phyloP scores from a whole-genome alignment of 2,329 filamentous ascomycete species.

The Colletotrichum cordylinicola region DNA sequence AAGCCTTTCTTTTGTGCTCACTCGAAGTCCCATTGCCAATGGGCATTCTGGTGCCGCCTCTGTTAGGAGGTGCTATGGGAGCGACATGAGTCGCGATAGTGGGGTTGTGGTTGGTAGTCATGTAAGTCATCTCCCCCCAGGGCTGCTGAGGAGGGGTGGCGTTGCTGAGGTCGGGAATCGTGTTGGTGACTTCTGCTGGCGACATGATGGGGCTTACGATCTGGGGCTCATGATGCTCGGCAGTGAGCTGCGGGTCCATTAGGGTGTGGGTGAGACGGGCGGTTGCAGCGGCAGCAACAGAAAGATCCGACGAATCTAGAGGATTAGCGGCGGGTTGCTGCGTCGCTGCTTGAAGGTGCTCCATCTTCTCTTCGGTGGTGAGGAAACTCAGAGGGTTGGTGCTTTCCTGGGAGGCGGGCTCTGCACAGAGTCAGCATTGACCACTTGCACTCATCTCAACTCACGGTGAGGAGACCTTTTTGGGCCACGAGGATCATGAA shows the following conservation, averaged over 20 bases:
- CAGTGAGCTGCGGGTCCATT: constrained; percentile 54
- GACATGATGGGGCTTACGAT: constrained; percentile 5
- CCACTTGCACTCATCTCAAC: background rate
- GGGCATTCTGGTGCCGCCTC: constrained; percentile 59
- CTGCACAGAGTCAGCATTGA: background rate
- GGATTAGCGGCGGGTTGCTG: constrained; percentile 36
- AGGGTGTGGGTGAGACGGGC: constrained; percentile 60
- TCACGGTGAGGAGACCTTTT: background rate
- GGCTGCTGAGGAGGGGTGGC: constrained; percentile 40
- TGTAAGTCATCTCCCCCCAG: constrained; percentile 61
- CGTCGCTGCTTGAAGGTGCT: constrained; percentile 54
- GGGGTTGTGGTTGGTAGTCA: constrained; percentile 36
- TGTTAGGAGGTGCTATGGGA: constrained; percentile 25
- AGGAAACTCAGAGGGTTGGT: constrained; percentile 33
- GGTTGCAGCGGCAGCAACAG: constrained; percentile 61
- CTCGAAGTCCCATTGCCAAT: constrained; percentile 23
- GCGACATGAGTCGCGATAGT: constrained; percentile 9
- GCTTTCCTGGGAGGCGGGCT: constrained; percentile 20
- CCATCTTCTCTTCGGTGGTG: constrained; percentile 44
- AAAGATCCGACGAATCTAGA: constrained; percentile 54
- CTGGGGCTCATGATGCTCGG: constrained; percentile 8
- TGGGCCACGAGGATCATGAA: background rate
- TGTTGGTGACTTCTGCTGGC: background rate
- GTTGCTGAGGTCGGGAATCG: background rate
- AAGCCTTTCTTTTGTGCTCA: constrained; percentile 25